These are phyloP conservation scores for Kockovaella imperatae DNA, from an alignment of 768 basidiomycete species.

Conservation along the genomic window DNA sequence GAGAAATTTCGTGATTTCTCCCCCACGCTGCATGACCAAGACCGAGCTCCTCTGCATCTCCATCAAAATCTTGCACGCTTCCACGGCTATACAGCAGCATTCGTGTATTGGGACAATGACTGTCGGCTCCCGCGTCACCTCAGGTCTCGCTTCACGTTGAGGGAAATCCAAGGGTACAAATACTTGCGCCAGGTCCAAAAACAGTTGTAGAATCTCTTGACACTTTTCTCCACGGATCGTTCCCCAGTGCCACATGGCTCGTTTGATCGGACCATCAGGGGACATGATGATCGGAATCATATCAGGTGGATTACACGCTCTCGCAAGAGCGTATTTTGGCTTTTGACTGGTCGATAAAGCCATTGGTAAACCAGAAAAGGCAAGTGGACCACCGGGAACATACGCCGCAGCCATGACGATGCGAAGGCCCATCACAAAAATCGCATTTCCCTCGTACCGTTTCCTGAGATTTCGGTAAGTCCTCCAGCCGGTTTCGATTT, in stretches of 20 bases:
- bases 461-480: conserved; percentile 22
- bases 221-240: conserved; percentile 17
- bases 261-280: conserved; percentile 5
- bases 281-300: conserved; percentile 22
- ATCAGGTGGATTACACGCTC: conserved; percentile 23
- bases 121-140: neutral
- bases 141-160: neutral
- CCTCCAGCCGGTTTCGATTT: conserved; percentile 22
- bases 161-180: neutral
- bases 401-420: conserved; percentile 23
- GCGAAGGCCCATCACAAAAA: conserved; percentile 24
- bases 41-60: conserved; percentile 29
- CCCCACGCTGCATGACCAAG: no score
- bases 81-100: conserved; percentile 19
- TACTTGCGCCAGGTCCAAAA: neutral
- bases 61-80: conserved; percentile 26
- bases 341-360: conserved; percentile 5
- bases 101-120: conserved; percentile 24
- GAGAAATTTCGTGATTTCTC: no score
- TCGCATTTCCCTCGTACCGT: conserved; percentile 22
- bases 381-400: conserved; percentile 16
- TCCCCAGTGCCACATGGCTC: conserved; percentile 28
- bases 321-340: conserved; percentile 15
- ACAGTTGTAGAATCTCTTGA: conserved; percentile 16
- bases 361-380: conserved; percentile 19